A percentile compares a stretch with the other conserved stretches of the same genome.
phyloP scores from a whole-genome alignment of 2,329 filamentous ascomycete genomes.

The Coniochaeta pulveracea region DNA sequence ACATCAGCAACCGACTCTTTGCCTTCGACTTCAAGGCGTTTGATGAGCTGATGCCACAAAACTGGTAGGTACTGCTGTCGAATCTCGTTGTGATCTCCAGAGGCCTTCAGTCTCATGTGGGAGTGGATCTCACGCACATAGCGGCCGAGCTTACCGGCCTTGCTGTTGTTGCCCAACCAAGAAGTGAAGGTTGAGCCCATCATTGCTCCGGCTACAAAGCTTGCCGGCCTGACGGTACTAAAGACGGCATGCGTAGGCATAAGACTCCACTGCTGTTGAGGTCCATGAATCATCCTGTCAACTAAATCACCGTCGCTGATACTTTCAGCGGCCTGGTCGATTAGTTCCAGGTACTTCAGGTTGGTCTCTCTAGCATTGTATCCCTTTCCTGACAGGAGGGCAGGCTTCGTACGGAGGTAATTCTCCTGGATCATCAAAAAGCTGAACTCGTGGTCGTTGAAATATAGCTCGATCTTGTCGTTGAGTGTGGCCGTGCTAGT shows the following conservation, averaged over 20 bases:
- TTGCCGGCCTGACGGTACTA: slow-evolving; percentile 85
- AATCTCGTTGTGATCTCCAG: slow-evolving; percentile 85
- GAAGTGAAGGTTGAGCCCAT: slow-evolving; percentile 67
- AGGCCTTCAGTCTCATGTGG: slow-evolving; percentile 86
- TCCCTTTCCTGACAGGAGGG: slow-evolving; percentile 41
- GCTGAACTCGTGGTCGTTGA: slow-evolving; percentile 98
- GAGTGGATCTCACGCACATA: slow-evolving; percentile 90
- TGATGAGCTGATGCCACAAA: slow-evolving; percentile 72
- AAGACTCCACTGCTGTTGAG: slow-evolving; percentile 94
- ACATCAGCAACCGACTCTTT: slow-evolving; percentile 73
- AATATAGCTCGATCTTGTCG: slow-evolving; percentile 97
- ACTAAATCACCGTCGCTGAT: slow-evolving; percentile 96
- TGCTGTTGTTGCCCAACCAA: slow-evolving; percentile 96
- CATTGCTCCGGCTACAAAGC: slow-evolving; percentile 72
- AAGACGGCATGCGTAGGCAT: slow-evolving; percentile 97
- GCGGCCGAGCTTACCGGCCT: slow-evolving; percentile 63
- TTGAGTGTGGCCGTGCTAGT: slow-evolving; percentile 81
- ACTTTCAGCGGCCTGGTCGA: slow-evolving; percentile 81
- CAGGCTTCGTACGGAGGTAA: slow-evolving; percentile 76
- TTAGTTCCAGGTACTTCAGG: slow-evolving; percentile 75
- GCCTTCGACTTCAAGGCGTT: slow-evolving; percentile 63
- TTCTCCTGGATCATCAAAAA: slow-evolving; percentile 98
- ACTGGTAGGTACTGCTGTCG: slow-evolving; percentile 88
- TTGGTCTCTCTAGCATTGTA: slow-evolving; percentile 58
- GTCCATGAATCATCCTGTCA: slow-evolving; percentile 95